These are phyloP conservation scores for Mortierella sp. DNA, from an alignment of 371 early-diverging fungal genomes.

Conservation along the genomic window DNA sequence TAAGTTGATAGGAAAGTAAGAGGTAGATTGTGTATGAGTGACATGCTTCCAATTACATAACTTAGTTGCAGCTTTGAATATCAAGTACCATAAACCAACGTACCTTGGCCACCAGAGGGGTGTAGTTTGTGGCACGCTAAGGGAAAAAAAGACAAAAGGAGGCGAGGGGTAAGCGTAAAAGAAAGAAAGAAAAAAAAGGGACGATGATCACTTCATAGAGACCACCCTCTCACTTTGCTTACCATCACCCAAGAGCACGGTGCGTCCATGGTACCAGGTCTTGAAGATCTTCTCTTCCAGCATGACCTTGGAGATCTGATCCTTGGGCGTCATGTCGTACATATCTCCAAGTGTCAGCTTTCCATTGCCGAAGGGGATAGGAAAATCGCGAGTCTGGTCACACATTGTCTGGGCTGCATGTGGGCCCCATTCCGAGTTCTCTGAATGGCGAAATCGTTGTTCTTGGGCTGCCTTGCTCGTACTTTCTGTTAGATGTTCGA, in stretches of 20 bases:
- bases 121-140: constrained; percentile 13
- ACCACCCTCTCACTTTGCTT: constrained; percentile 16
- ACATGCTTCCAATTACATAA: too few species aligned
- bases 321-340: constrained; percentile 19
- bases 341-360: constrained; percentile 30
- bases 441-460: constrained; percentile 16
- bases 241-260: constrained; percentile 26
- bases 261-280: constrained; percentile 25
- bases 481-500: constrained; percentile 8
- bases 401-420: constrained; percentile 24
- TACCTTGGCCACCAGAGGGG: constrained; percentile 33
- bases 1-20: not conserved
- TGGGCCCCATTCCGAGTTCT: constrained; percentile 20
- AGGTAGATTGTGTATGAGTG: not conserved
- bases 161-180: not conserved
- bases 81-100: not conserved
- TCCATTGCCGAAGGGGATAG: not conserved
- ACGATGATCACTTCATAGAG: too few species aligned
- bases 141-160: not conserved
- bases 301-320: constrained; percentile 23
- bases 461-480: not conserved
- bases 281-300: constrained; percentile 30
- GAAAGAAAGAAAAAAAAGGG: too few species aligned
- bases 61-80: not conserved
- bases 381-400: constrained; percentile 20